Base-by-base conservation (phyloP, 371 early-diverging fungal genomes). In the Conidiobolus incongruus region DNA sequence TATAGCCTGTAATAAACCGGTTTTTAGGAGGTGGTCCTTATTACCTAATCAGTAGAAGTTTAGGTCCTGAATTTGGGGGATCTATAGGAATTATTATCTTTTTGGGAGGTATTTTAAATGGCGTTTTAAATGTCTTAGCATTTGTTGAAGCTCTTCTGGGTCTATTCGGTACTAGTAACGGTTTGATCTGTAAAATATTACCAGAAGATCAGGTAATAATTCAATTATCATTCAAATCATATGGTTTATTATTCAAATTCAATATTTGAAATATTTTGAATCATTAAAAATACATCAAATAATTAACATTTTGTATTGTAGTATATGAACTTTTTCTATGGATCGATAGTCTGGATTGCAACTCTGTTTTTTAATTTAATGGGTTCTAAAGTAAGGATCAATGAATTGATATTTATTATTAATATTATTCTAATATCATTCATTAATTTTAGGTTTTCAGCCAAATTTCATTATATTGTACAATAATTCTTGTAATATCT, bases 21-120 rank as follows among this genome's bases (percentile, higher is more conserved):
- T n/a, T 30, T 17, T 23, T 43, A 54, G 68, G 64, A 26, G 81
- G 79, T 37, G 80, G 81, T 3, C 69, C 76, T 6, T 81, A 81
- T 53, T 81, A 76, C 50, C 57, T 81, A 49, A 62, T 80, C 7
- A 68, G 71, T 29, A 58, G 79, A 34, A 62, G 64, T 32, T 54
- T 81, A 29, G 81, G 81, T 8, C 69, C 72, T 28, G 81, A 79
- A 53, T 75, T 81, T 56, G 81, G 81, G 33, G 81, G 78, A 33
- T 66, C 71, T 38, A 70, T 78, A 13, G 80, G 78, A 1, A 52
- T 72, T 16, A 58, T 77, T 38, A 75, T 71, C 41, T 77, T 65
- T 43, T 35, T 67, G n/a, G 74, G 76, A 28, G 65, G 60, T 2
- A 51, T 70, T 22, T 48, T 77, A 19, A 60, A 63, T 4, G 67